Evolutionary conservation across 805 yeast genomes (phyloP).

Genomic region (Yamadazyma sp.): DNA sequence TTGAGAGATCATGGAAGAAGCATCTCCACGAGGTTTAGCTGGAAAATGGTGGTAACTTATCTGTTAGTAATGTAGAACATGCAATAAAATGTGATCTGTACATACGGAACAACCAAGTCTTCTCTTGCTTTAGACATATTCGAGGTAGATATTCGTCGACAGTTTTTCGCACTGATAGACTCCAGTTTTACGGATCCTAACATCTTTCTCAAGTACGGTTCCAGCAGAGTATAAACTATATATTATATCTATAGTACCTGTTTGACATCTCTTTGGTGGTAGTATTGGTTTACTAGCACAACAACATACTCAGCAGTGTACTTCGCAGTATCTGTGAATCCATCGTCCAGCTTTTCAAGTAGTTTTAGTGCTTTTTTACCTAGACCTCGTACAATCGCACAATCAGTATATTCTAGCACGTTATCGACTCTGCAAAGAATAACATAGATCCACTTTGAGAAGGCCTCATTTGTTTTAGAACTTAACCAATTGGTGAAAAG

Average conservation of each 20-base stretch:
- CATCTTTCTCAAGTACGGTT: too few relatives aligned
- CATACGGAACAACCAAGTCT: slow-evolving; percentile 36
- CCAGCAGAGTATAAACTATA: too few relatives aligned
- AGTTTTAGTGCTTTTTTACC: slow-evolving; percentile 39
- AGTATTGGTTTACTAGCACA: slow-evolving; percentile 32
- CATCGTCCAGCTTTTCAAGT: slow-evolving; percentile 3
- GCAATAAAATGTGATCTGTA: slow-evolving; percentile 4
- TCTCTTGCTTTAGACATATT: slow-evolving; percentile 31
- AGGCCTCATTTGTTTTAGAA: slow-evolving; percentile 22
- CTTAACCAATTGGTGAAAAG: slow-evolving; percentile 41
- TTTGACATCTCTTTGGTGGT: slow-evolving; percentile 36
- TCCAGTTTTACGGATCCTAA: too few relatives aligned
- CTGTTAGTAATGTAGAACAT: slow-evolving; percentile 11
- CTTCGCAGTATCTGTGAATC: slow-evolving; percentile 13
- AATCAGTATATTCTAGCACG: slow-evolving; percentile 32
- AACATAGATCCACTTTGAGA: slow-evolving; percentile 38
- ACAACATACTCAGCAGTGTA: slow-evolving; percentile 33
- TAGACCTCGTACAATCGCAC: slow-evolving; percentile 34
- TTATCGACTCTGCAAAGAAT: slow-evolving; percentile 36
- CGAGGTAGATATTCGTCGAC: slow-evolving; percentile 5
- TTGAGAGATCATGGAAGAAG: slow-evolving; percentile 47
- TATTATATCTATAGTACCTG: too few relatives aligned
- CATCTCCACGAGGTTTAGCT: slow-evolving; percentile 47
- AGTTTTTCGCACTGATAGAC: slow-evolving; percentile 8
- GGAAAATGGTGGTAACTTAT: slow-evolving; percentile 47